These are phyloP conservation scores for Cryptosporidium canis DNA, from an alignment of 169 alveolate genomes.

Conservation along the genomic window DNA sequence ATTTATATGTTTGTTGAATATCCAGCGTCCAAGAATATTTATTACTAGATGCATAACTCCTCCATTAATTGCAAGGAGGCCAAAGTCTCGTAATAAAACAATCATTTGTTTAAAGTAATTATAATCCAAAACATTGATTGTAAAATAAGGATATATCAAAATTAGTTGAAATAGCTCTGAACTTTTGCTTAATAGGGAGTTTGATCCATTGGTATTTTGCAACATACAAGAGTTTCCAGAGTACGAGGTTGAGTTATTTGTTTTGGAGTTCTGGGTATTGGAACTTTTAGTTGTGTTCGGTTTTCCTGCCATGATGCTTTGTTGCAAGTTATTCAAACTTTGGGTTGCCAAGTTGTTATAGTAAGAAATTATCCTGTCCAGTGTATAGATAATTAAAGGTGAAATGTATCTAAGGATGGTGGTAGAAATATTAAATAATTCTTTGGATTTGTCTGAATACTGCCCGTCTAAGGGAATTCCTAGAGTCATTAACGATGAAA, in stretches of 20 bases:
- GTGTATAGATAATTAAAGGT: conserved; percentile 23
- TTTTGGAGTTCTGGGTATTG: not conserved
- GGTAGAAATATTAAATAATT: not conserved
- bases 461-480: not conserved
- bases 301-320: not conserved
- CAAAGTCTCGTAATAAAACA: conserved; percentile 28
- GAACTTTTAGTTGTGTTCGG: not conserved
- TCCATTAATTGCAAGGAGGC: conserved; percentile 27
- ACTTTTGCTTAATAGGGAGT: conserved; percentile 12
- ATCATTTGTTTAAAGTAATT: not conserved
- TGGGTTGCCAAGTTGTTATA: not conserved
- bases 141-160: conserved; percentile 27
- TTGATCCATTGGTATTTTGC: conserved; percentile 9
- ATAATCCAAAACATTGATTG: not conserved
- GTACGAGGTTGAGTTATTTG: not conserved
- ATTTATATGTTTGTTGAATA: not conserved
- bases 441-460: not conserved
- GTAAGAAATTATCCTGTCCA: not conserved
- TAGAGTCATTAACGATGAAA: not conserved
- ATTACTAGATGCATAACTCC: conserved; percentile 41
- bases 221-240: not conserved
- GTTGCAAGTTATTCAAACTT: not conserved
- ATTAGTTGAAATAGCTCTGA: conserved; percentile 39
- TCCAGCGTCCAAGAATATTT: conserved; percentile 59
- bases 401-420: conserved; percentile 23